Conservation (phyloP, 805 yeast genomes). For the Hanseniaspora nectarophila region DNA sequence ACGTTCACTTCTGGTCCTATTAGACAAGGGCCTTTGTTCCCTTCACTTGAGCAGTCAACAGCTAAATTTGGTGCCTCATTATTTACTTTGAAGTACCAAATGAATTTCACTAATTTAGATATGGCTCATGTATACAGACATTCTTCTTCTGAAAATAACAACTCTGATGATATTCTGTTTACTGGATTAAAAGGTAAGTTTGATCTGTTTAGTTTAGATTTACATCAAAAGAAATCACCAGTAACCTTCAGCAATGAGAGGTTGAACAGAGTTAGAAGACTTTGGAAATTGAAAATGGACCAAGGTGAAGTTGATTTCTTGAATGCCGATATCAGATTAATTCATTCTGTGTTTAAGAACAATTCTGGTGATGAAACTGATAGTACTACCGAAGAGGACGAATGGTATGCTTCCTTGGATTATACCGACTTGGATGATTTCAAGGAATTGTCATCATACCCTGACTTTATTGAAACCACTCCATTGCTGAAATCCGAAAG, state of each 20-base stretch:
- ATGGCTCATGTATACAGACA: conserved; percentile 61
- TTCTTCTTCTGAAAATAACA: conserved; percentile 18
- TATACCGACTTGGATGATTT: conserved; percentile 54
- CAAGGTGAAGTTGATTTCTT: conserved; percentile 59
- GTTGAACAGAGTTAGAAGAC: conserved; percentile 34
- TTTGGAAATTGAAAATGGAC: conserved; percentile 47
- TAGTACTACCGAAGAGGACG: not conserved
- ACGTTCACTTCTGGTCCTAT: conserved; percentile 71
- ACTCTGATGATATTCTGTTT: conserved; percentile 18
- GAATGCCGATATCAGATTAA: conserved; percentile 54
- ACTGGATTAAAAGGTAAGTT: conserved; percentile 58
- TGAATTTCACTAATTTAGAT: conserved; percentile 54
- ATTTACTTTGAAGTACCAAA: conserved; percentile 61
- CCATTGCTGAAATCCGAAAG: conserved; percentile 46
- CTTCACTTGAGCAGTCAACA: conserved; percentile 34
- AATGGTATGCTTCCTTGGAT: conserved; percentile 69
- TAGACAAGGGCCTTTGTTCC: conserved; percentile 58
- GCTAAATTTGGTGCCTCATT: conserved; percentile 58
- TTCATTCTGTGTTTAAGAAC: conserved; percentile 55
- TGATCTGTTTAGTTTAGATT: conserved; percentile 42
- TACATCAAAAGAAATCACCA: conserved; percentile 44
- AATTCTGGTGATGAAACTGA: conserved; percentile 32
- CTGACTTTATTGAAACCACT: conserved; percentile 32
- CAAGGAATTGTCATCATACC: conserved; percentile 32
- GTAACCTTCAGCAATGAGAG: conserved; percentile 34